Evolutionary conservation across 176 grass and related monocot species (phyloP).

Genomic region (Themeda triandra): DNA sequence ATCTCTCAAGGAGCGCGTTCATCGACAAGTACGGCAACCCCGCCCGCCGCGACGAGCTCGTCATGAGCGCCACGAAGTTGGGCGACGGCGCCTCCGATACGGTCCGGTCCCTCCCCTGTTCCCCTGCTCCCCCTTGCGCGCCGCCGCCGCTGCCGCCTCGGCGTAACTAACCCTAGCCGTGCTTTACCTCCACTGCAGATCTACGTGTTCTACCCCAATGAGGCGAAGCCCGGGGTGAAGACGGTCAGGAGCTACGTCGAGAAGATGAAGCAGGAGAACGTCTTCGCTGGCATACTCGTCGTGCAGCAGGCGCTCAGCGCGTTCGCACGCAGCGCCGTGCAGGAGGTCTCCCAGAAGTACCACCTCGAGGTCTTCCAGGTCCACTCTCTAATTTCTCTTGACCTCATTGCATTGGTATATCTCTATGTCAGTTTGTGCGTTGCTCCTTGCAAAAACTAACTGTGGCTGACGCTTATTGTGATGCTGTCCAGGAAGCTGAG

Average conservation of each 20-base stretch:
- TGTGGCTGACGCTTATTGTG: neutral
- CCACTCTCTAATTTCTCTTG: neutral
- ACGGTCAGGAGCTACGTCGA: slow-evolving; percentile 76
- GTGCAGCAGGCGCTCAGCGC: slow-evolving; percentile 71
- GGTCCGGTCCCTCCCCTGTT: slow-evolving; percentile 37
- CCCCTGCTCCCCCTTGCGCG: neutral
- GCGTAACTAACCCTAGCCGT: slow-evolving; percentile 1
- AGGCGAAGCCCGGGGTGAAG: slow-evolving; percentile 71
- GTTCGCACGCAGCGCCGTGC: slow-evolving; percentile 57
- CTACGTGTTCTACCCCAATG: slow-evolving; percentile 74
- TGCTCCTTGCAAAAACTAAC: neutral
- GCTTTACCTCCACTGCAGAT: slow-evolving; percentile 27
- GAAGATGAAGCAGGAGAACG: slow-evolving; percentile 75
- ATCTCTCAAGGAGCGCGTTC: slow-evolving; percentile 33
- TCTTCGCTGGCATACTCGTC: slow-evolving; percentile 57
- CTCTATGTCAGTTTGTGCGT: neutral
- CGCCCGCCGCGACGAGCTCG: slow-evolving; percentile 51
- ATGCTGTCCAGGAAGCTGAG: slow-evolving; percentile 60
- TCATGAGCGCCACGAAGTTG: slow-evolving; percentile 28
- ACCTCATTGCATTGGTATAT: neutral
- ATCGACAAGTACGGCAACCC: slow-evolving; percentile 34
- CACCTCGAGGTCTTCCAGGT: slow-evolving; percentile 86
- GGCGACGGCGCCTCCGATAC: too few species aligned
- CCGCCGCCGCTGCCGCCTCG: neutral
- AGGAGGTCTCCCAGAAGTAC: slow-evolving; percentile 45